These are phyloP conservation scores for Tricholoma flavovirens DNA, from an alignment of 768 basidiomycete species.

Conservation along the genomic window DNA sequence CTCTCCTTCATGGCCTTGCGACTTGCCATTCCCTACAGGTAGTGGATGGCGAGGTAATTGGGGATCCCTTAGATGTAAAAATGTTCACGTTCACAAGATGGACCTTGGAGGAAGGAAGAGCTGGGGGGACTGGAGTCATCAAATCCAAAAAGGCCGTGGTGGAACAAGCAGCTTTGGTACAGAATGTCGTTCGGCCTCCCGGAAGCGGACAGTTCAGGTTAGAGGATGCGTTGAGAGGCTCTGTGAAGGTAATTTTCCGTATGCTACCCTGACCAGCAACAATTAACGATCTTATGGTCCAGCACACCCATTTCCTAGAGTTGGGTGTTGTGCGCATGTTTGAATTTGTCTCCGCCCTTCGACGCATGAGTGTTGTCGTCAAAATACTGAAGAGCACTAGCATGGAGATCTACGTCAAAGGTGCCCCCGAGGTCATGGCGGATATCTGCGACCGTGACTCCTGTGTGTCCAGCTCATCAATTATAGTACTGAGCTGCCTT, in stretches of 20 bases:
- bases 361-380: conserved; percentile 97
- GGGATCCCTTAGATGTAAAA: conserved; percentile 93
- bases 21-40: conserved; percentile 96
- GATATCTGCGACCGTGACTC: conserved; percentile 91
- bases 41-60: conserved; percentile 82
- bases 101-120: conserved; percentile 88
- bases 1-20: conserved; percentile 85
- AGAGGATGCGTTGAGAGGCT: conserved; percentile 89
- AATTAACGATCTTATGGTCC: conserved; percentile 3
- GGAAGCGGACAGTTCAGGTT: conserved; percentile 87
- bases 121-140: conserved; percentile 65
- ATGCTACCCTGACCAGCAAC: background rate
- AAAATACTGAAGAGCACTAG: conserved; percentile 89
- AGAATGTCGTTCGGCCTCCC: conserved; percentile 93
- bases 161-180: conserved; percentile 85
- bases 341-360: conserved; percentile 89
- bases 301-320: conserved; percentile 97
- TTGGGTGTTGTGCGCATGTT: conserved; percentile 94
- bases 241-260: conserved; percentile 53
- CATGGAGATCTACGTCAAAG: conserved; percentile 99
- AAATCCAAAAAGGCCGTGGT: conserved; percentile 55
- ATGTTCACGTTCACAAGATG: conserved; percentile 98
- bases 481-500: background rate
- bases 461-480: conserved; percentile 48
- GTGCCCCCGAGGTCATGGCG: conserved; percentile 97